A percentile compares a stretch with the other conserved stretches of the same genome.
These are phyloP conservation scores for Tuber calosporum DNA, from an alignment of 495 filamentous ascomycete species.

Conservation along the genomic window DNA sequence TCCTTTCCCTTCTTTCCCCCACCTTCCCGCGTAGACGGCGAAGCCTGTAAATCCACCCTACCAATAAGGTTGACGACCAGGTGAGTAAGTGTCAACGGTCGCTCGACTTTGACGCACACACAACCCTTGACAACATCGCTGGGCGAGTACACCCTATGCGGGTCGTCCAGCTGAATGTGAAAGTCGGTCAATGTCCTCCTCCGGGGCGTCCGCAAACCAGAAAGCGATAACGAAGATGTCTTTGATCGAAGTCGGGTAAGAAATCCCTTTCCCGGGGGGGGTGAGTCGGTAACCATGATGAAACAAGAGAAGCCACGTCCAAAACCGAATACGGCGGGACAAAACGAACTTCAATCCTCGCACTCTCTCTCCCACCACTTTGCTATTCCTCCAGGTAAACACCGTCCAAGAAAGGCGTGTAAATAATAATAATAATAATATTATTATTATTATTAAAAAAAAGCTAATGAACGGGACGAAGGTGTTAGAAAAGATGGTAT, in stretches of 20 bases:
- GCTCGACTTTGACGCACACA: slow-evolving; percentile 72
- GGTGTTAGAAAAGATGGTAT: background rate
- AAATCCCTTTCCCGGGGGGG: slow-evolving; percentile 9
- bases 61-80: slow-evolving; percentile 81
- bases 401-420: background rate
- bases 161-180: slow-evolving; percentile 72
- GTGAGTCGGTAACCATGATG: slow-evolving; percentile 21
- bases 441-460: too few relatives aligned
- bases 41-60: slow-evolving; percentile 58
- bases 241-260: slow-evolving; percentile 25
- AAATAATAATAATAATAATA: too few relatives aligned
- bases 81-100: slow-evolving; percentile 81
- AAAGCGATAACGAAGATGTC: slow-evolving; percentile 29
- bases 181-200: slow-evolving; percentile 58
- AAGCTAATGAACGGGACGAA: background rate
- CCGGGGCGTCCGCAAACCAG: slow-evolving; percentile 25
- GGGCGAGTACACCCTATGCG: slow-evolving; percentile 73
- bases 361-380: slow-evolving; percentile 18
- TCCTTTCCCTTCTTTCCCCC: slow-evolving; percentile 48
- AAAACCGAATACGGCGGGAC: slow-evolving; percentile 8
- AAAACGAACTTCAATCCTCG: slow-evolving; percentile 9
- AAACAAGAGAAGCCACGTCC: slow-evolving; percentile 6
- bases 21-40: slow-evolving; percentile 42
- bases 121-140: slow-evolving; percentile 60
- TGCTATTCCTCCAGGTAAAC: background rate